Conservation (phyloP, 306 rosid species). For the Mimosa bimucronata region DNA sequence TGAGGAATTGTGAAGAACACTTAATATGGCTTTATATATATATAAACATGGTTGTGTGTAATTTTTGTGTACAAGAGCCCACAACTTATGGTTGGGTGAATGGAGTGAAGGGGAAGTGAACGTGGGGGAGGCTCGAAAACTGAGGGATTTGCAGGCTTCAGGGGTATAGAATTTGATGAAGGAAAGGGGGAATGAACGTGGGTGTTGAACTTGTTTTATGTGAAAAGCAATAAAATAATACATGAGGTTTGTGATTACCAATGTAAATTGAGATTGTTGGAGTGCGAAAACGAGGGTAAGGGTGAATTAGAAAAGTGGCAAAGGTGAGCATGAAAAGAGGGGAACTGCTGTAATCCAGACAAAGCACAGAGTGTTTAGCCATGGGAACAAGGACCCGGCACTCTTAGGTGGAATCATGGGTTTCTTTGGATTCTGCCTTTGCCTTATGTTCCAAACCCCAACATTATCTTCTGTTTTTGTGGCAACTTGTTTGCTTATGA, state of each 20-base stretch:
- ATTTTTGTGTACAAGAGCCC: not conserved
- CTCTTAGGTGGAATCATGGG: conserved; percentile 41
- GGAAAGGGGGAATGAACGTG: conserved; percentile 70
- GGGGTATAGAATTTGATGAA: conserved; percentile 37
- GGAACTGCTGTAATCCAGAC: conserved; percentile 57
- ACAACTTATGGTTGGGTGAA: conserved; percentile 35
- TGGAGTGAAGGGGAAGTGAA: conserved; percentile 54
- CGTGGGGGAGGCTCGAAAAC: conserved; percentile 69
- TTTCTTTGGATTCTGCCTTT: conserved; percentile 49
- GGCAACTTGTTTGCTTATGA: conserved; percentile 40
- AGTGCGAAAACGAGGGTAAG: conserved; percentile 30
- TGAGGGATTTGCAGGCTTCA: conserved; percentile 64
- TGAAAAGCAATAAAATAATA: conserved; percentile 35
- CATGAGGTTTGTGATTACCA: conserved; percentile 30
- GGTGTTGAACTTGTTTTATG: conserved; percentile 27
- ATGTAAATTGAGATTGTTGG: conserved; percentile 33
- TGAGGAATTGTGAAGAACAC: conserved; percentile 22
- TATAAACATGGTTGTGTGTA: not conserved
- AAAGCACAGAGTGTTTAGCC: conserved; percentile 50
- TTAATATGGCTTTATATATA: not conserved
- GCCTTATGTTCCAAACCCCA: conserved; percentile 34
- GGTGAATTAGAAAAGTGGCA: conserved; percentile 56
- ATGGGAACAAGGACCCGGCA: conserved; percentile 71
- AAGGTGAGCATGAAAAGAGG: conserved; percentile 73
- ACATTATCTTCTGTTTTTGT: conserved; percentile 33